Conservation (phyloP, 148 eudicot genomes). For the Arctostaphylos glauca region DNA sequence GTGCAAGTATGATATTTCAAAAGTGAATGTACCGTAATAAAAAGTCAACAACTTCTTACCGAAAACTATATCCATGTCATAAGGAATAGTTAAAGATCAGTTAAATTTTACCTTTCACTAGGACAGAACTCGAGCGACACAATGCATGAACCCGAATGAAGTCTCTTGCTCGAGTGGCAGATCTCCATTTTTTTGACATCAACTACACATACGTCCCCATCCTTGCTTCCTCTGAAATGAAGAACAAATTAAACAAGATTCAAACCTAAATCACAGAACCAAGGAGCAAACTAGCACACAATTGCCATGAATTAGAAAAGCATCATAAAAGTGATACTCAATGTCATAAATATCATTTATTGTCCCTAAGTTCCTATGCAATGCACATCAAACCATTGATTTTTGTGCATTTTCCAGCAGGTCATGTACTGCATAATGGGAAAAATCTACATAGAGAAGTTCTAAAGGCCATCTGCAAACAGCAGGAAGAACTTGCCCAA, state of each 20-base stretch:
- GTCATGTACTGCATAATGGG: not conserved
- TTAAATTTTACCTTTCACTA: constrained; percentile 68
- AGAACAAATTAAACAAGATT: not conserved
- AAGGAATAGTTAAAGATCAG: not conserved
- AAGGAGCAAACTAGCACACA: not conserved
- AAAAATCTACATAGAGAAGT: not conserved
- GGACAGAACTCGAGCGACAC: constrained; percentile 83
- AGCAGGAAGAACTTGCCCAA: not conserved
- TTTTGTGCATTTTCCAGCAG: not conserved
- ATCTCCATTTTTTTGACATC: constrained; percentile 84
- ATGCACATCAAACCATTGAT: not conserved
- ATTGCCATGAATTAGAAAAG: not conserved
- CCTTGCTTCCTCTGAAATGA: constrained; percentile 76
- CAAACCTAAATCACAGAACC: not conserved
- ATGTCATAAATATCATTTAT: not conserved
- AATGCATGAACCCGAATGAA: constrained; percentile 77
- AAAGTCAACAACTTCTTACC: not conserved
- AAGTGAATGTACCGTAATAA: not conserved
- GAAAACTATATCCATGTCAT: not conserved
- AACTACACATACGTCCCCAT: constrained; percentile 90
- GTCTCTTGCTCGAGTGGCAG: constrained; percentile 79
- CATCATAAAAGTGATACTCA: not conserved
- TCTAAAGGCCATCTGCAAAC: not conserved
- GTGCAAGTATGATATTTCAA: not conserved
- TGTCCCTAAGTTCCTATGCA: not conserved